phyloP scores from a whole-genome alignment of 257 asterid genomes.

The Scutellaria minor region DNA sequence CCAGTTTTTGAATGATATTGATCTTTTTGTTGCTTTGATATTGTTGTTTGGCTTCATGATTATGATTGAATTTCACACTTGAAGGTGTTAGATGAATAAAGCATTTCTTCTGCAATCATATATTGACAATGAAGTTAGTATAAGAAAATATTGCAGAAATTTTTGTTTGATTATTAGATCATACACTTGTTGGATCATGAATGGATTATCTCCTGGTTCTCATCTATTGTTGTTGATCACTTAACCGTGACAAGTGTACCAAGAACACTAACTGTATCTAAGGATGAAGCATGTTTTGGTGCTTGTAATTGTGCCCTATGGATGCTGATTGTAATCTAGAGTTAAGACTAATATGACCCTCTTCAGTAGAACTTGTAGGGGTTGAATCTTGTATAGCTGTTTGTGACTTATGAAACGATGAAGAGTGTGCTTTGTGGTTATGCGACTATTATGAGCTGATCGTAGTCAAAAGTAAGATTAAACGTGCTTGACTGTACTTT shows the following conservation, averaged over 20 bases:
- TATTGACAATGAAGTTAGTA: background rate
- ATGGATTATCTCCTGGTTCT: background rate
- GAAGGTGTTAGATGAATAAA: background rate
- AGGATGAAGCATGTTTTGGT: constrained; percentile 14
- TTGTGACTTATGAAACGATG: background rate
- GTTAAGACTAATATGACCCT: background rate
- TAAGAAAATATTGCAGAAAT: background rate
- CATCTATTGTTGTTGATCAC: background rate
- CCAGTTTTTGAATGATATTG: background rate
- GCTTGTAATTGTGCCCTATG: background rate
- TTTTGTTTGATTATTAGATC: background rate
- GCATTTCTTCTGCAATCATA: background rate
- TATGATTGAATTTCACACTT: background rate
- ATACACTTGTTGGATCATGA: too few relatives aligned
- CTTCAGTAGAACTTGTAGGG: background rate
- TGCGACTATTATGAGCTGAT: background rate
- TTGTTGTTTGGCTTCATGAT: background rate
- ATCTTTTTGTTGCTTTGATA: background rate
- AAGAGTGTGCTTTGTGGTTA: constrained; percentile 1
- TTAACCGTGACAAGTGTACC: background rate
- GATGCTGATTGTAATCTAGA: background rate
- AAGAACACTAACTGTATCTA: background rate
- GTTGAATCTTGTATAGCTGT: background rate
- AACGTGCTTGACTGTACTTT: too few relatives aligned
- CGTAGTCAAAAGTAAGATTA: background rate